Evolutionary conservation across 2,329 filamentous ascomycete genomes (phyloP).

Genomic region (Pezicula rhizophila): DNA sequence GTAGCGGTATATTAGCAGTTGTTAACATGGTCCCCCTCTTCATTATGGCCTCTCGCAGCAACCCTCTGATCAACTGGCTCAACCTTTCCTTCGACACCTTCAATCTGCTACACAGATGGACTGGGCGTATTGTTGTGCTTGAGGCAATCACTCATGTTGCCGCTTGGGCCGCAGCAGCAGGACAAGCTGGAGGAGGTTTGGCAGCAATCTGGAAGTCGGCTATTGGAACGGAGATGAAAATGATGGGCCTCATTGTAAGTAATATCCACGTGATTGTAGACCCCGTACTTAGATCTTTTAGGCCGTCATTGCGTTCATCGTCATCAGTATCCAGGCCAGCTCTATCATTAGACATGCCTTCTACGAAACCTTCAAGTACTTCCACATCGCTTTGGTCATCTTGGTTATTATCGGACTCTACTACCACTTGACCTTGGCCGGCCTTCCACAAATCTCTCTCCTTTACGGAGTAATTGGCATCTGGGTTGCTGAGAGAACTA

Average conservation of each 20-base stretch:
- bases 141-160: constrained; percentile 62
- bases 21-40: constrained; percentile 75
- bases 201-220: constrained; percentile 33
- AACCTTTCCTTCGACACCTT: constrained; percentile 77
- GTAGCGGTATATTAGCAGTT: constrained; percentile 62
- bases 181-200: constrained; percentile 40
- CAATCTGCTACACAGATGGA: constrained; percentile 76
- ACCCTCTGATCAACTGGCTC: constrained; percentile 66
- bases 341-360: constrained; percentile 70
- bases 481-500: constrained; percentile 59
- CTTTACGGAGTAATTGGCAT: constrained; percentile 56
- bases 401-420: constrained; percentile 57
- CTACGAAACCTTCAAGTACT: constrained; percentile 70
- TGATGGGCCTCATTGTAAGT: constrained; percentile 60
- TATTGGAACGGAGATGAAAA: constrained; percentile 30
- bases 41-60: constrained; percentile 69
- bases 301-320: constrained; percentile 54
- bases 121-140: constrained; percentile 68
- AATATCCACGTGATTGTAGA: neutral
- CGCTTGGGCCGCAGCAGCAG: constrained; percentile 47
- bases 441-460: constrained; percentile 50
- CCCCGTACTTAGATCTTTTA: constrained; percentile 24
- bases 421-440: constrained; percentile 55
- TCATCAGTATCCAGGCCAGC: constrained; percentile 61
- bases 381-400: constrained; percentile 61